Base-by-base conservation (phyloP, 2,329 filamentous ascomycete genomes). In the Monilinia laxa region DNA sequence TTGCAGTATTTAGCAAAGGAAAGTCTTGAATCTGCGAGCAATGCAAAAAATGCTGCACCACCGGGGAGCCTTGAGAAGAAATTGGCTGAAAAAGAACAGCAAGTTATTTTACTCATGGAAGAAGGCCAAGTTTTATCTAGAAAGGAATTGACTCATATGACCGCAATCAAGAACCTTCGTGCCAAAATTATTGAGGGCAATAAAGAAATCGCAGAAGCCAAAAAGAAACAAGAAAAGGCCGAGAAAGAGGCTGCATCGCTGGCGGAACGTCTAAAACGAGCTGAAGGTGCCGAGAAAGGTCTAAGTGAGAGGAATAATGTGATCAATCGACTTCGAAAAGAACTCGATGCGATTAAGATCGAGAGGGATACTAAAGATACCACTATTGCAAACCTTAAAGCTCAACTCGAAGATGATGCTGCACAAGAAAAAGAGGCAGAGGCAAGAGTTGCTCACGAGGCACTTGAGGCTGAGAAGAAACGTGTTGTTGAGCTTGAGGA, bases 41-140 rank as follows among this genome's bases (percentile, higher is more conserved):
- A 87, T 71, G 84, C 87, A 9, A 87, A 86, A 2, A 80, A 83
- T n/a, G 80, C 83, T 31, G 87, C 90, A 0, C 80, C 85, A 2
- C 76, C 85, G 0, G 90, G 90, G 7, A 91, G 88, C 66, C 67
- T 82, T 1, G 91, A 96, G 71, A 91, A 89, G 76, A 93, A 91
- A 75, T 77, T 98, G 18, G 90, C 92, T 1, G 93, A 96, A 74
- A 96, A 93, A 75, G 93, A 98, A 73, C 89, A 94, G 73, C 91
- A 91, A 76, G 96, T 98, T 73, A 92, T 93, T 3, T 81, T 93
- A 57, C 81, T 99, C 16, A 90, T 99, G 83, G 90, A 96, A 72
- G 95, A 99, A 80, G 95, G 96, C 0, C 91, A 95, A 73, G 93
- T 90, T 71, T 83, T 98, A 11, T 93, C 92, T 1, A 91, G 90